Evolutionary conservation across 257 asterid species (phyloP).

Genomic region (Forsythia viridissima): DNA sequence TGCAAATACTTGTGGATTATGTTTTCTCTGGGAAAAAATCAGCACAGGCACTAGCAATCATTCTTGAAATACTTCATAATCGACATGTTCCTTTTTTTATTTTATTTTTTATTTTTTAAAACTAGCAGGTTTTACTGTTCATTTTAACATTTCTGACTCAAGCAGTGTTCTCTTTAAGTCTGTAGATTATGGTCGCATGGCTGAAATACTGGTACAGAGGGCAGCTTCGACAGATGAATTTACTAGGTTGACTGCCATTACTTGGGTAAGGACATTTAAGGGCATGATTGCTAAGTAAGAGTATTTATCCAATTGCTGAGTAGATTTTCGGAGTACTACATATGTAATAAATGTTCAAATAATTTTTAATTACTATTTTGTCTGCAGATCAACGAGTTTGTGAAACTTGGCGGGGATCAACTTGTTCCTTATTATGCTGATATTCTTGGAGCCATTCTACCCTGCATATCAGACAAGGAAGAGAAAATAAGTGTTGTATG

Average conservation of each 20-base stretch:
- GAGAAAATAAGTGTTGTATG: constrained; percentile 97
- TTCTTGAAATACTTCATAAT: constrained; percentile 19
- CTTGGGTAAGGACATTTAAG: constrained; percentile 67
- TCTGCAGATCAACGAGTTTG: constrained; percentile 90
- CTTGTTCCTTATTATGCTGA: constrained; percentile 96
- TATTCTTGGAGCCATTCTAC: constrained; percentile 93
- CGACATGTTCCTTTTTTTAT: constrained; percentile 7
- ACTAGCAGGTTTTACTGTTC: constrained; percentile 19
- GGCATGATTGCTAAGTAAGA: constrained; percentile 19
- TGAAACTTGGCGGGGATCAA: constrained; percentile 99
- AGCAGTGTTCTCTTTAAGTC: constrained; percentile 63
- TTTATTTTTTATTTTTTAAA: neutral
- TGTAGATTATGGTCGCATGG: constrained; percentile 99
- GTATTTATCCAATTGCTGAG: constrained; percentile 20
- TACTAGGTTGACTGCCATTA: constrained; percentile 93
- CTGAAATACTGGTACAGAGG: constrained; percentile 96
- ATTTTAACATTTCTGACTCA: constrained; percentile 37
- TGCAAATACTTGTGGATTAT: neutral
- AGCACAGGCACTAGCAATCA: neutral
- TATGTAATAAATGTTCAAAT: constrained; percentile 14
- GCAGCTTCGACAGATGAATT: constrained; percentile 94
- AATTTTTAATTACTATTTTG: constrained; percentile 22
- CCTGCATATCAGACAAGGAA: constrained; percentile 98
- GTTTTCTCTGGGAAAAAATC: constrained; percentile 6
- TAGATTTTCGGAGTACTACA: neutral